Evolutionary conservation across 2,329 filamentous ascomycete species (phyloP).

Genomic region (Talaromyces funiculosus): DNA sequence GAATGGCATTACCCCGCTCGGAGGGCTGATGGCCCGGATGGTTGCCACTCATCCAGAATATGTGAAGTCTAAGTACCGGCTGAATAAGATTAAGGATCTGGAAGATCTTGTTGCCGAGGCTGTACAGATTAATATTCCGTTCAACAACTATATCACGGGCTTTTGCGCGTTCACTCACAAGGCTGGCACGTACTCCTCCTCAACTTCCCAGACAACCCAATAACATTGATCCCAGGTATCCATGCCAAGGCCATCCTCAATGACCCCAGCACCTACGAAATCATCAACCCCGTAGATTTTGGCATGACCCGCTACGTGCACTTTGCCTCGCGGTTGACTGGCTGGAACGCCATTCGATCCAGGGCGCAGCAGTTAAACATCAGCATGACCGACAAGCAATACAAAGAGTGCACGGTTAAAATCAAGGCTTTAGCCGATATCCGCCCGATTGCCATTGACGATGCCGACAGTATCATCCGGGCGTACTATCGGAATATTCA

Average conservation of each 20-base stretch:
- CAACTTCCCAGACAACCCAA: too few species aligned
- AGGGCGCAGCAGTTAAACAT: slow-evolving; percentile 79
- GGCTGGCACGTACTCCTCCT: too few species aligned
- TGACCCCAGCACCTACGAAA: slow-evolving; percentile 83
- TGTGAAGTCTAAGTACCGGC: slow-evolving; percentile 80
- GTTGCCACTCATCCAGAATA: slow-evolving; percentile 78
- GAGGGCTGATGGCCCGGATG: slow-evolving; percentile 65
- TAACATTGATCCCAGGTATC: too few species aligned
- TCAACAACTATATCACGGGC: slow-evolving; percentile 76
- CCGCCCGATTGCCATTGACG: slow-evolving; percentile 77
- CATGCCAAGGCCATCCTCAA: slow-evolving; percentile 81
- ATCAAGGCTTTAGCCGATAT: slow-evolving; percentile 90
- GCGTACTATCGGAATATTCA: slow-evolving; percentile 67
- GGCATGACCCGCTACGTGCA: slow-evolving; percentile 82
- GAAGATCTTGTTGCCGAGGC: slow-evolving; percentile 78
- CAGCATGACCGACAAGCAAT: slow-evolving; percentile 67
- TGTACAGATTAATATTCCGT: slow-evolving; percentile 77
- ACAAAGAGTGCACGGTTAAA: slow-evolving; percentile 75
- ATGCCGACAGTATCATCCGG: slow-evolving; percentile 81
- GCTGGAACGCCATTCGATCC: slow-evolving; percentile 94
- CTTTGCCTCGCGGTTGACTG: slow-evolving; percentile 75
- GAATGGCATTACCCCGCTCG: slow-evolving; percentile 60
- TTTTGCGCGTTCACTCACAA: slow-evolving; percentile 77
- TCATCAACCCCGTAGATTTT: slow-evolving; percentile 81
- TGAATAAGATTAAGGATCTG: slow-evolving; percentile 81